Base-by-base conservation (phyloP, 2,329 filamentous ascomycete species). In the Clonostachys chloroleuca region DNA sequence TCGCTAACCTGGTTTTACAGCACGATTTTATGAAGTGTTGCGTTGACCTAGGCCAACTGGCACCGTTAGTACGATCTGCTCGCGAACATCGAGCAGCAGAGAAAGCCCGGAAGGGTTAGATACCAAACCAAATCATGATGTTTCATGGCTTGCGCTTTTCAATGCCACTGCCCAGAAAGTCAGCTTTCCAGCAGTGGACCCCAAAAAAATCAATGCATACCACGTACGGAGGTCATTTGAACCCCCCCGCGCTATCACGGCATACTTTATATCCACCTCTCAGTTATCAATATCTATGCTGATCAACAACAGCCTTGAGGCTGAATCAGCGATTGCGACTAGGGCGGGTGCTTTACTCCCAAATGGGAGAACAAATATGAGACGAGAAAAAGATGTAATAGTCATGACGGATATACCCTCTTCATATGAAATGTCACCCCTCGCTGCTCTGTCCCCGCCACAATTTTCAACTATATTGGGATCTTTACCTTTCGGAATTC, bases 51-150 rank as follows among this genome's bases (percentile, higher is more conserved):
- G 76, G 77, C 47, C 89, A 91, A 50, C 77, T 97, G 47, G 86
- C 92, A 24, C 92, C 92, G 10, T 78, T 97, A 49, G 92, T 97
- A 45, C 83, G 86, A 60, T 87, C 91, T 40, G 92, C 92, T 43
- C 81, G 92, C 55, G 83, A 89, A 63, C 91, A 91, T 53, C 81
- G 92, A 64, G 87, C 87, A 24, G 86, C 92, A 60, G 92, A 97
- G 69, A 89, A 89, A 69, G 83, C 84, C 50, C 80, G 83, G 54
- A 89, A 89, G 65, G 83, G 36, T n/a, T 39, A 39, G 36, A 39
- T n/a, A n/a, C 14, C 14, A 18, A 39, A 39, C 14, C 14, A 18
- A 39, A 39, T 7, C 36, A 30, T 30, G 9, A 30, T 30, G 24
- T 43, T 48, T 54, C 39, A 49, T 52, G 34, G 40, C 14, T 20